Evolutionary conservation across 306 rosid species (phyloP).

Genomic region (Vigna mungo): DNA sequence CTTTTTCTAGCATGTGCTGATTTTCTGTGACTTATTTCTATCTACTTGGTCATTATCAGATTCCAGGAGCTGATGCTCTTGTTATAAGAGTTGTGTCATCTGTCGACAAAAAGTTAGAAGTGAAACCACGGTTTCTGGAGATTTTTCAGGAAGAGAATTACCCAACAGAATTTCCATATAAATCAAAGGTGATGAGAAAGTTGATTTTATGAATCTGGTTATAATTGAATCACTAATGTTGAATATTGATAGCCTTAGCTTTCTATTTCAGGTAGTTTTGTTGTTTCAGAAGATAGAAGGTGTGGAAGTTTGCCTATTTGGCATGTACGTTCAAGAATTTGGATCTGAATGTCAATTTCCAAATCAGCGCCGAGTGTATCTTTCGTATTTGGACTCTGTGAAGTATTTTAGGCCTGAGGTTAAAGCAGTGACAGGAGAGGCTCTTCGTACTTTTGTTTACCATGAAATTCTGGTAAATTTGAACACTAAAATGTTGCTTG

Average conservation of each 20-base stretch:
- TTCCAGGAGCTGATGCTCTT: slow-evolving; percentile 90
- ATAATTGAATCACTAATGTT: slow-evolving; percentile 12
- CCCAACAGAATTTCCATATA: slow-evolving; percentile 94
- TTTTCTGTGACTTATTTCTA: slow-evolving; percentile 30
- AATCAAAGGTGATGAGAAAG: slow-evolving; percentile 76
- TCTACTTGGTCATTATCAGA: slow-evolving; percentile 55
- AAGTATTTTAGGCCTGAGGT: slow-evolving; percentile 98
- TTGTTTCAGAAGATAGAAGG: slow-evolving; percentile 99
- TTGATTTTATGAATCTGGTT: slow-evolving; percentile 22
- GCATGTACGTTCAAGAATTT: slow-evolving; percentile 99
- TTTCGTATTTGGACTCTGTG: slow-evolving; percentile 94
- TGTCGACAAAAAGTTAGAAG: slow-evolving; percentile 97
- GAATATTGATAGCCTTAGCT: slow-evolving; percentile 13
- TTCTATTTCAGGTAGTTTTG: slow-evolving; percentile 70
- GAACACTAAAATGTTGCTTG: neutral
- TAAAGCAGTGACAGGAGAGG: slow-evolving; percentile 90
- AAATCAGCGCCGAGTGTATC: slow-evolving; percentile 96
- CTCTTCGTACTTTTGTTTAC: slow-evolving; percentile 95
- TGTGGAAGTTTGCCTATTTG: slow-evolving; percentile 96
- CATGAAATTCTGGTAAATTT: slow-evolving; percentile 84
- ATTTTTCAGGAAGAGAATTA: slow-evolving; percentile 96
- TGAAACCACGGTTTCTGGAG: slow-evolving; percentile 90
- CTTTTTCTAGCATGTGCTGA: neutral
- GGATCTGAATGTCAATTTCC: slow-evolving; percentile 93
- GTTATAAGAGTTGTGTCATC: slow-evolving; percentile 96